Conservation (phyloP, 257 asterid genomes). For the Osmanthus fragrans region DNA sequence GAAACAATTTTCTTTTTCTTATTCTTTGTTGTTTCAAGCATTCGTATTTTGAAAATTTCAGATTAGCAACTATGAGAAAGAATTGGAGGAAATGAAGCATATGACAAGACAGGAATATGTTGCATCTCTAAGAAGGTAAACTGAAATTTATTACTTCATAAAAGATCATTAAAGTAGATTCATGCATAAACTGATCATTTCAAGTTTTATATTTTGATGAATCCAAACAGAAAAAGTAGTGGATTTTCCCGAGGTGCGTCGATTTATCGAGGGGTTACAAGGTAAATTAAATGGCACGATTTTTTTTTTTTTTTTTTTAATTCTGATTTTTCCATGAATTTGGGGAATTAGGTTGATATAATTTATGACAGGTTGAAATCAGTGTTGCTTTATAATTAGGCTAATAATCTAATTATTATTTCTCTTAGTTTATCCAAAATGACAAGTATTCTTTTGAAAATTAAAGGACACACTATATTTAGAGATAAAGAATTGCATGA, state of each 20-base stretch:
- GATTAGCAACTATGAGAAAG: slow-evolving; percentile 86
- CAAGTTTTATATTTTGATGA: background rate
- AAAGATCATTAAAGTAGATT: background rate
- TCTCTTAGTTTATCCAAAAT: too few relatives aligned
- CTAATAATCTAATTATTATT: too few relatives aligned
- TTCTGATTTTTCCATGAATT: background rate
- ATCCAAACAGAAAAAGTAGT: slow-evolving; percentile 69
- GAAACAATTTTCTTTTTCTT: background rate
- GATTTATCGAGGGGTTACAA: slow-evolving; percentile 88
- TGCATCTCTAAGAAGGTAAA: slow-evolving; percentile 81
- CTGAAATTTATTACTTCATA: background rate
- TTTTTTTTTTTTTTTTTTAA: background rate
- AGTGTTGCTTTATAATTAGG: too few relatives aligned
- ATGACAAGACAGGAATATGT: slow-evolving; percentile 91
- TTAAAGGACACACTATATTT: too few relatives aligned
- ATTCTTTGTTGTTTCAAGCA: background rate
- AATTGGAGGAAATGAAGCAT: slow-evolving; percentile 84
- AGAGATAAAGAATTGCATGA: too few relatives aligned
- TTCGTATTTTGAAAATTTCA: slow-evolving; percentile 21
- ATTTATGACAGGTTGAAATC: too few relatives aligned
- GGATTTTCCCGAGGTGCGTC: slow-evolving; percentile 97
- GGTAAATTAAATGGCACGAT: slow-evolving; percentile 38
- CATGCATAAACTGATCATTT: slow-evolving; percentile 8
- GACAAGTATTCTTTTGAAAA: too few relatives aligned
- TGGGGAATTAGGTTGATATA: too few relatives aligned